phyloP scores from a whole-genome alignment of 1,284 basidiomycete genomes.

The Cutaneotrichosporon arboriforme region DNA sequence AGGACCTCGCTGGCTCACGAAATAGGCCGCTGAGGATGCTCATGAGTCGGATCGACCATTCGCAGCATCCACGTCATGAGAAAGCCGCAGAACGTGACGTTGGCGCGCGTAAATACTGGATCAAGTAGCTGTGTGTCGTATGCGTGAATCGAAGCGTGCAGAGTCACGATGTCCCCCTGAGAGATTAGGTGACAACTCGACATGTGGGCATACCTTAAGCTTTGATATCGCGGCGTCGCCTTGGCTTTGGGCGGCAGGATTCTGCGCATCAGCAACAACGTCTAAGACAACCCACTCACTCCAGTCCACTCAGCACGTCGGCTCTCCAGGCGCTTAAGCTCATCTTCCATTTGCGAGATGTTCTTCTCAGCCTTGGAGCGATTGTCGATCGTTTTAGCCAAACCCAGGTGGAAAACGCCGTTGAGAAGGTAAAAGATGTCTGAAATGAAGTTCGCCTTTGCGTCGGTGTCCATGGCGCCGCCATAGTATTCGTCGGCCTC shows the following conservation, averaged over 20 bases:
- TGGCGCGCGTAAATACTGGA: conserved; percentile 72
- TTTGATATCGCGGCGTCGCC: conserved; percentile 56
- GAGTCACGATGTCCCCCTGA: conserved; percentile 61
- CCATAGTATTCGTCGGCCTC: conserved; percentile 71
- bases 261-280: conserved; percentile 19
- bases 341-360: conserved; percentile 68
- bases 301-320: conserved; percentile 61
- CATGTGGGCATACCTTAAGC: conserved; percentile 56
- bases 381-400: conserved; percentile 69
- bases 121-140: conserved; percentile 82
- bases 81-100: conserved; percentile 79
- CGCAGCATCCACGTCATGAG: conserved; percentile 92
- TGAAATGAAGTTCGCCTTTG: conserved; percentile 76
- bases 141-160: conserved; percentile 66
- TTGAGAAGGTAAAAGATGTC: conserved; percentile 86
- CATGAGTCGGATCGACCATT: conserved; percentile 75
- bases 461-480: conserved; percentile 47
- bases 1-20: conserved; percentile 53
- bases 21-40: conserved; percentile 66
- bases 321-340: conserved; percentile 68
- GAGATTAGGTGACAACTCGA: conserved; percentile 8
- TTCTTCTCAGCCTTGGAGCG: conserved; percentile 67
- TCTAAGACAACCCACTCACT: conserved; percentile 52
- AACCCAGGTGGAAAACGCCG: conserved; percentile 79
- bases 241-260: conserved; percentile 55